phyloP scores from a whole-genome alignment of 768 basidiomycete species.

The Mycena rosella region DNA sequence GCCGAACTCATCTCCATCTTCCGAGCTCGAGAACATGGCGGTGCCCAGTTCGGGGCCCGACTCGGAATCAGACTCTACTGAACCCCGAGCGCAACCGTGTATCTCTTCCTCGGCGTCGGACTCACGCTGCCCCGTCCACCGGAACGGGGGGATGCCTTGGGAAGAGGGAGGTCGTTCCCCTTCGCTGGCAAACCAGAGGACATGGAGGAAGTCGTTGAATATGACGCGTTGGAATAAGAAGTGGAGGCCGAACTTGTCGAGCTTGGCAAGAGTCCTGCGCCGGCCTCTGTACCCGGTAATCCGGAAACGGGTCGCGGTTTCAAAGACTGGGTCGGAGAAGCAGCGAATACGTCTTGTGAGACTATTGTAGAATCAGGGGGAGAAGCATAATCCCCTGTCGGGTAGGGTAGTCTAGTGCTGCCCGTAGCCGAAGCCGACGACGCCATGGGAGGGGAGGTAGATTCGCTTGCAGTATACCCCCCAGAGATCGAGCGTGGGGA shows the following conservation, averaged over 20 bases:
- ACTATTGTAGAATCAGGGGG: slow-evolving; percentile 61
- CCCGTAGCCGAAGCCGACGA: slow-evolving; percentile 58
- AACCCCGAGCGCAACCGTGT: slow-evolving; percentile 89
- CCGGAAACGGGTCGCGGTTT: slow-evolving; percentile 62
- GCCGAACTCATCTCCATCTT: slow-evolving; percentile 57
- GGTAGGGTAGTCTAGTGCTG: slow-evolving; percentile 80
- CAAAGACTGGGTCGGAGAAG: slow-evolving; percentile 65
- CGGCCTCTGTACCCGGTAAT: slow-evolving; percentile 50
- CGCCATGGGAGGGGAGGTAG: slow-evolving; percentile 73
- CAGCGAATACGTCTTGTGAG: slow-evolving; percentile 54
- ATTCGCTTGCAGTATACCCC: slow-evolving; percentile 68
- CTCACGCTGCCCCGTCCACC: slow-evolving; percentile 69
- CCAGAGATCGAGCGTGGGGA: slow-evolving; percentile 48
- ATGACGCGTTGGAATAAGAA: slow-evolving; percentile 42
- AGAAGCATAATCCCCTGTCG: slow-evolving; percentile 85
- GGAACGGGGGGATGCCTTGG: slow-evolving; percentile 50
- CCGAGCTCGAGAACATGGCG: slow-evolving; percentile 58
- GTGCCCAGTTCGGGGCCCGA: slow-evolving; percentile 49
- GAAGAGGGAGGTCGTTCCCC: slow-evolving; percentile 36
- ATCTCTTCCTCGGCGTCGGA: slow-evolving; percentile 85
- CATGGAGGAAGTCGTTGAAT: slow-evolving; percentile 46
- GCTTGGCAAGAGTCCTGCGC: not conserved
- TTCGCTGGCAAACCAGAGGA: slow-evolving; percentile 42
- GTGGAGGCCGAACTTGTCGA: slow-evolving; percentile 42
- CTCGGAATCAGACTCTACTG: slow-evolving; percentile 63